Evolutionary conservation across 2,329 filamentous ascomycete species (phyloP).

Genomic region (Pseudogymnoascus sp.): DNA sequence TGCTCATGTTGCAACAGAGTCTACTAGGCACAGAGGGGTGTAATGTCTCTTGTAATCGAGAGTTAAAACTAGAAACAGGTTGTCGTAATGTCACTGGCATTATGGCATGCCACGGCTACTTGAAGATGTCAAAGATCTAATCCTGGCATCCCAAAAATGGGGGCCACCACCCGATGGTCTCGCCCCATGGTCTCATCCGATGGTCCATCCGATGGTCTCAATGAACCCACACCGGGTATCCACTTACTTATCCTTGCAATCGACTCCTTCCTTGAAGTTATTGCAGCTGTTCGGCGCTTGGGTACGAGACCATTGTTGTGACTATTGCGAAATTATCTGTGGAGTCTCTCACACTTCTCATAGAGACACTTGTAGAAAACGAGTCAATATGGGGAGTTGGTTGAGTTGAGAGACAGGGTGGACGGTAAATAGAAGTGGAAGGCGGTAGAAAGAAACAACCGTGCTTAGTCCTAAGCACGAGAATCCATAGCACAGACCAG

Average conservation of each 20-base stretch:
- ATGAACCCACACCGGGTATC: not conserved
- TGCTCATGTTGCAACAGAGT: not conserved
- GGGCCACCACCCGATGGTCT: not conserved
- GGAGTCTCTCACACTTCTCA: too few species aligned
- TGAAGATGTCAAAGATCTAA: not conserved
- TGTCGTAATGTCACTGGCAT: not conserved
- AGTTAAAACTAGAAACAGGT: not conserved
- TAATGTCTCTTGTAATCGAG: not conserved
- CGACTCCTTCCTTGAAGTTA: not conserved
- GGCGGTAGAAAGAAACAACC: too few species aligned
- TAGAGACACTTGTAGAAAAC: too few species aligned
- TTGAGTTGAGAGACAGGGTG: too few species aligned
- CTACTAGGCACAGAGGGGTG: not conserved
- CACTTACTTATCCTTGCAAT: not conserved
- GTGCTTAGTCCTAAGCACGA: too few species aligned
- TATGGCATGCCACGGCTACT: not conserved
- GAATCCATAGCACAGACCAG: too few species aligned
- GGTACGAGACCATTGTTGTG: not conserved
- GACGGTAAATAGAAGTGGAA: too few species aligned
- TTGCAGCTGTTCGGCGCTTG: not conserved
- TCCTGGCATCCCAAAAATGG: not conserved
- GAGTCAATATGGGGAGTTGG: too few species aligned
- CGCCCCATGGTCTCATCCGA: too few species aligned
- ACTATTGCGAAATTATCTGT: not conserved
- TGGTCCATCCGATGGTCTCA: not conserved